Evolutionary conservation across 106 monocot genomes (phyloP).

Genomic region (Dioscorea zingiberensis): DNA sequence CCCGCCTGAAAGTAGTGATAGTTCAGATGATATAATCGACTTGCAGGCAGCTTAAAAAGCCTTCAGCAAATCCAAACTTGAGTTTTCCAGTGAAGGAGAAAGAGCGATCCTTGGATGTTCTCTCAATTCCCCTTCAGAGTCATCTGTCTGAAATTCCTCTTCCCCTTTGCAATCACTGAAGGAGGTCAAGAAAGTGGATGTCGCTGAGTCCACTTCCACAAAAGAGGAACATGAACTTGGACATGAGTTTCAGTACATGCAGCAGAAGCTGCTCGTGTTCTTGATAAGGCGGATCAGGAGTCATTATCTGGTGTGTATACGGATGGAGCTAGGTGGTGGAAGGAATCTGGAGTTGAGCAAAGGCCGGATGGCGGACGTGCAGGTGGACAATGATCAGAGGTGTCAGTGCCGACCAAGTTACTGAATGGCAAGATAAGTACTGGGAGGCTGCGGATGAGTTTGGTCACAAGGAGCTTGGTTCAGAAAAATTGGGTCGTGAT

Average conservation of each 20-base stretch:
- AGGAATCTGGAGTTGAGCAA: constrained; percentile 59
- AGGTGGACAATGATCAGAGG: constrained; percentile 84
- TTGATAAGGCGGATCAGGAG: constrained; percentile 31
- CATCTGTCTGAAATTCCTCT: constrained; percentile 44
- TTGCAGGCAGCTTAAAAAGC: too few species aligned
- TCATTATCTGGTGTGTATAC: constrained; percentile 34
- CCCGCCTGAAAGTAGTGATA: too few species aligned
- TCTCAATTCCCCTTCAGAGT: constrained; percentile 66
- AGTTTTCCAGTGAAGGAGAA: too few species aligned
- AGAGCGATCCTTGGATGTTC: too few species aligned
- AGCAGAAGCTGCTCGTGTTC: constrained; percentile 55
- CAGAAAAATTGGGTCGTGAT: constrained; percentile 93
- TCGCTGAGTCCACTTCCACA: too few species aligned
- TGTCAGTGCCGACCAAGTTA: constrained; percentile 60
- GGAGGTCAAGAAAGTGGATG: constrained; percentile 39
- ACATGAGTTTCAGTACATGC: constrained; percentile 41
- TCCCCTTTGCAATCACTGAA: constrained; percentile 80
- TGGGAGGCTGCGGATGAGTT: constrained; percentile 91
- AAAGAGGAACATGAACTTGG: constrained; percentile 25
- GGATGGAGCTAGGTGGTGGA: constrained; percentile 89
- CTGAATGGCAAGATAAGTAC: constrained; percentile 92
- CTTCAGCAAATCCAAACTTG: constrained; percentile 44
- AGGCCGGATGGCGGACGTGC: constrained; percentile 75
- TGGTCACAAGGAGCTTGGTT: constrained; percentile 85
- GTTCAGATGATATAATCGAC: too few species aligned